Base-by-base conservation (phyloP, 1,284 basidiomycete genomes). In the Trichosporon coremiiforme region DNA sequence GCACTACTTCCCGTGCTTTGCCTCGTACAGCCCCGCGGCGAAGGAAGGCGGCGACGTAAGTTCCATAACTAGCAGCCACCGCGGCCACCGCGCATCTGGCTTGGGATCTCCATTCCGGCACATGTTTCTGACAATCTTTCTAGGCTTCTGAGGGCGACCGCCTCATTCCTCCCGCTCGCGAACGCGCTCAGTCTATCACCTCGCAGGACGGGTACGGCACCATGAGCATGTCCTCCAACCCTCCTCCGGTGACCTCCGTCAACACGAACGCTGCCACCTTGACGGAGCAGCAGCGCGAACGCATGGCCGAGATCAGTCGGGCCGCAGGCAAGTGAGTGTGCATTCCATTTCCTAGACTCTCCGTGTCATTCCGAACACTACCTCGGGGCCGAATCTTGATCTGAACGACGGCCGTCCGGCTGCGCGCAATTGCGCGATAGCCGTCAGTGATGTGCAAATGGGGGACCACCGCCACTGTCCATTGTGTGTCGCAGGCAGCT, bases 301-400 rank as follows among this genome's bases (percentile, higher is more conserved):
- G 68, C 36, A 72, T 72, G 71, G 64, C 68, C 15, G 68, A 69
- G 60, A 72, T 72, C 60, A 70, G 68, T 50, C 64, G 71, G 6
- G 45, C 64, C 6, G 71, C 71, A 2, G 71, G 70, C 47, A 71
- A 63, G 70, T 71, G 63, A 69, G 70, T 69, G 47, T 62, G 29
- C 29, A n/a, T 62, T 33, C 57, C 57, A 12, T 35, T 15, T 62
- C 31, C 15, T 17, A 25, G 25, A 57, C 53, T n/a, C 29, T 35
- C 57, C 29, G 29, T n/a, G 9, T 13, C 57, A 62, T 62, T 31
- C 17, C 31, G 15, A 35, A 12, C 29, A 17, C 31, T 12, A n/a
- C 29, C 57, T 33, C 57, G 29, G 17, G 29, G 29, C 57, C 57
- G 29, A 62, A 35, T 22, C 31, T 35, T 62, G 17, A 8, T 53